Evolutionary conservation across 1,284 basidiomycete species (phyloP), one percentile per base, ranked within the genome.

Genomic region (Wallemia hederae): DNA sequence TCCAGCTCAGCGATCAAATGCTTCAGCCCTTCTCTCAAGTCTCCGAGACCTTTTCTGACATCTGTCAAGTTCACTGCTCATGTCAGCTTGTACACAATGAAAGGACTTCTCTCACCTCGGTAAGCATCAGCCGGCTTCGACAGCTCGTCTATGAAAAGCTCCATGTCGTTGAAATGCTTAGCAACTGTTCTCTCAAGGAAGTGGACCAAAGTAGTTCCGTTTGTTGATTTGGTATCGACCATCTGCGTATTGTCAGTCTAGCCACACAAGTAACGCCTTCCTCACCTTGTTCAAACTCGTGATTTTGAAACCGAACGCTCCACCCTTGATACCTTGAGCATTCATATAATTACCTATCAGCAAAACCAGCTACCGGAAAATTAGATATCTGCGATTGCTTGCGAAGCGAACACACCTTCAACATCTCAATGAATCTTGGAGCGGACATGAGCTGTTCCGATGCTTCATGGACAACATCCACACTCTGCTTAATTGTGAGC

Each of bases 341-440:
- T 98, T 98, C 80, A 98, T 89, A 70, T 89, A 98, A 70, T 98
- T 98, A 63, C 92, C 92, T 68, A 98, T 81, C 66, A 94, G 78
- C 14, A 98, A 78, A 64, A 98, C 92, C 58, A 96, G 76, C 84
- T 89, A 63, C 5, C 59, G 59, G 57, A 24, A 62, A 59, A 5
- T 24, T 59, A 61, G 67, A 15, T 58, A n/a, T 27, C 24, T 28
- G 24, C 15, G 22, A 14, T 34, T 33, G 31, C 15, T 27, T 33
- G 1, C 1, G 3, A 60, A 24, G 1, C 39, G 3, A 64, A 65
- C 80, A 65, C 67, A 86, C 85, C 65, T 79, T 85, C 56, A 89
- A 77, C 29, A 94, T 72, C 67, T 90, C 84, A 66, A 87, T 88
- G 74, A 96, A 92, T 58, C 78, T 74, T 65, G 79, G 80, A 25